phyloP scores from a whole-genome alignment of 257 asterid species.

The Petunia secreta region DNA sequence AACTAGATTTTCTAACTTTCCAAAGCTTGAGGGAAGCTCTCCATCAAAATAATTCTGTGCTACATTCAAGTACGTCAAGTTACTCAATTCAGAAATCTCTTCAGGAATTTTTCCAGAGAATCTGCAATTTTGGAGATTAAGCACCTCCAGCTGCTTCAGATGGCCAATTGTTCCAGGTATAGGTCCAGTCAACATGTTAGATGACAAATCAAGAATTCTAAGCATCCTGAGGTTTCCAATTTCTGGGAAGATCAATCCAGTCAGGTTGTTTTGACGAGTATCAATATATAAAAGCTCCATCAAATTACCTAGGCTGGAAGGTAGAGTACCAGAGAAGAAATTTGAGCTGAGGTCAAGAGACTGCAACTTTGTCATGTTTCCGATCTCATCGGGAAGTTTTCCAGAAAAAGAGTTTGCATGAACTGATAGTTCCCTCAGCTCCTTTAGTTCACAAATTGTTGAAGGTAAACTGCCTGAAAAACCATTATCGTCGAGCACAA shows the following conservation, averaged over 20 bases:
- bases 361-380: conserved; percentile 47
- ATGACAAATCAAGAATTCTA: conserved; percentile 54
- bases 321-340: conserved; percentile 60
- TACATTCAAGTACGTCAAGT: conserved; percentile 56
- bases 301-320: conserved; percentile 56
- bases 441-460: conserved; percentile 49
- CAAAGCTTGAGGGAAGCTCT: conserved; percentile 60
- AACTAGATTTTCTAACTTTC: conserved; percentile 50
- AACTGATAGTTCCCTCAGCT: conserved; percentile 60
- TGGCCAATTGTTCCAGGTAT: conserved; percentile 55
- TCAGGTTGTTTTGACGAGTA: conserved; percentile 54
- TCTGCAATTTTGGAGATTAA: conserved; percentile 58
- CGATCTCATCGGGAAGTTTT: conserved; percentile 56
- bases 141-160: conserved; percentile 46
- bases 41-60: conserved; percentile 59
- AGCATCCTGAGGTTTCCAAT: conserved; percentile 58
- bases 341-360: conserved; percentile 71
- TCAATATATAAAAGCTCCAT: conserved; percentile 48
- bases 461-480: conserved; percentile 63
- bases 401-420: conserved; percentile 61
- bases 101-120: conserved; percentile 58
- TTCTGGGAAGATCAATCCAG: conserved; percentile 47
- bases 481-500: conserved; percentile 63
- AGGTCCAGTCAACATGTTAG: conserved; percentile 53
- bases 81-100: conserved; percentile 49